These are phyloP conservation scores for Somion occarium DNA, from an alignment of 1,284 basidiomycete species.

Conservation along the genomic window DNA sequence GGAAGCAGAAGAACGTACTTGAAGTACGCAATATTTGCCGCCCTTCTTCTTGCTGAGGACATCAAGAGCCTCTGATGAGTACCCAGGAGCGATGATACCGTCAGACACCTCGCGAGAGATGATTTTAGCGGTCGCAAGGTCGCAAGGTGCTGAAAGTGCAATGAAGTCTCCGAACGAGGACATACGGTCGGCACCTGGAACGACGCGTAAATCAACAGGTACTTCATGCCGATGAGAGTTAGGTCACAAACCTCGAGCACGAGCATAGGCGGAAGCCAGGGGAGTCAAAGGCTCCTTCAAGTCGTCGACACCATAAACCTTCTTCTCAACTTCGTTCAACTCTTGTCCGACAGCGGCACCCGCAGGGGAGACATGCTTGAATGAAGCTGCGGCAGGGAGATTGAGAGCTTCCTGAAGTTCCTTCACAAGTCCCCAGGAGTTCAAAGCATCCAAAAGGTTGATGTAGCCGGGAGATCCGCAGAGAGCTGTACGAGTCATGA, in stretches of 20 bases:
- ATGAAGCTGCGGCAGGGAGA: constrained; percentile 95
- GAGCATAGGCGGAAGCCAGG: constrained; percentile 91
- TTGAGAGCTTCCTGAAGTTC: constrained; percentile 85
- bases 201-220: constrained; percentile 31
- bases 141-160: constrained; percentile 89
- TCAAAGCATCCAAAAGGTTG: constrained; percentile 97
- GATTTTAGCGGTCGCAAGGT: constrained; percentile 91
- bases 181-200: constrained; percentile 99
- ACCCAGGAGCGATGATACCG: constrained; percentile 96
- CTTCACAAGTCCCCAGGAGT: constrained; percentile 95
- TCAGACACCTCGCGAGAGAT: constrained; percentile 98
- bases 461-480: constrained; percentile 98
- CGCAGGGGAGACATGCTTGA: constrained; percentile 99
- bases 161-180: constrained; percentile 99
- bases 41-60: constrained; percentile 95
- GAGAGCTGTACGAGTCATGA: constrained; percentile 50
- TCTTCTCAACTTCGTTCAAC: constrained; percentile 83
- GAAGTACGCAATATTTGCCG: constrained; percentile 97
- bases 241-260: constrained; percentile 80
- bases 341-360: constrained; percentile 91
- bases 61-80: constrained; percentile 85
- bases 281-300: constrained; percentile 86
- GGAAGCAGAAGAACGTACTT: constrained; percentile 44
- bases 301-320: constrained; percentile 96
- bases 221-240: neutral